phyloP scores from a whole-genome alignment of 805 yeast genomes.

The Geotrichum ghanense region DNA sequence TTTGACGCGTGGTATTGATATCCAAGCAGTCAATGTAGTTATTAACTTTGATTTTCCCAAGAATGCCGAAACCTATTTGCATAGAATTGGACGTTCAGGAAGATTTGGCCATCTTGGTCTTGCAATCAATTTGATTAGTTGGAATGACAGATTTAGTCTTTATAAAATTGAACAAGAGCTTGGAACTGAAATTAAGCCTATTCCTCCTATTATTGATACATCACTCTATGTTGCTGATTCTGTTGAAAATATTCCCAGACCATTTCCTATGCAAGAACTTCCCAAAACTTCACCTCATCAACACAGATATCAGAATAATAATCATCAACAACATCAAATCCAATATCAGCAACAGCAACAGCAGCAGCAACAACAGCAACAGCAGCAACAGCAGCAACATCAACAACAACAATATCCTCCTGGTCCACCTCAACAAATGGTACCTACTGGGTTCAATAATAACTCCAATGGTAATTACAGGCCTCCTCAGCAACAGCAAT shows the following conservation, averaged over 20 bases:
- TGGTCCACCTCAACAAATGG: slow-evolving; percentile 4
- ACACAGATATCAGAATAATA: slow-evolving; percentile 14
- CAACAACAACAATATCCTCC: slow-evolving; percentile 5
- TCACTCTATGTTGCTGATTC: slow-evolving; percentile 64
- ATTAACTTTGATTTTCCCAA: slow-evolving; percentile 98
- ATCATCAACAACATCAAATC: slow-evolving; percentile 11
- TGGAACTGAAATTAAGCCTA: slow-evolving; percentile 95
- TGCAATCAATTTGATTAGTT: slow-evolving; percentile 91
- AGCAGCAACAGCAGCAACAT: slow-evolving; percentile 4
- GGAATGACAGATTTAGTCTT: slow-evolving; percentile 90
- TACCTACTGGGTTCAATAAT: slow-evolving; percentile 1
- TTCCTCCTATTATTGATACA: slow-evolving; percentile 87
- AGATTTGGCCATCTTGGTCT: slow-evolving; percentile 97
- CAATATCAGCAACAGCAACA: slow-evolving; percentile 13
- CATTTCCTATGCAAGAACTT: slow-evolving; percentile 61
- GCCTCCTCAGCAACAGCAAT: slow-evolving; percentile 10
- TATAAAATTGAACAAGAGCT: slow-evolving; percentile 94
- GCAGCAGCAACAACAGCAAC: slow-evolving; percentile 18
- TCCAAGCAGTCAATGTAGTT: slow-evolving; percentile 97
- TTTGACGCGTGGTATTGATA: slow-evolving; percentile 96
- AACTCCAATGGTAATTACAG: slow-evolving; percentile 7
- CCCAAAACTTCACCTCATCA: slow-evolving; percentile 15
- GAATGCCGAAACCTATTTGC: slow-evolving; percentile 93
- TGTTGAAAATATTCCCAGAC: slow-evolving; percentile 66
- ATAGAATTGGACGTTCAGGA: slow-evolving; percentile 98